Percentiles rank a stretch among this genome's conserved stretches.
phyloP scores from a whole-genome alignment of 129 eudicot species.

The Centaurea solstitialis region DNA sequence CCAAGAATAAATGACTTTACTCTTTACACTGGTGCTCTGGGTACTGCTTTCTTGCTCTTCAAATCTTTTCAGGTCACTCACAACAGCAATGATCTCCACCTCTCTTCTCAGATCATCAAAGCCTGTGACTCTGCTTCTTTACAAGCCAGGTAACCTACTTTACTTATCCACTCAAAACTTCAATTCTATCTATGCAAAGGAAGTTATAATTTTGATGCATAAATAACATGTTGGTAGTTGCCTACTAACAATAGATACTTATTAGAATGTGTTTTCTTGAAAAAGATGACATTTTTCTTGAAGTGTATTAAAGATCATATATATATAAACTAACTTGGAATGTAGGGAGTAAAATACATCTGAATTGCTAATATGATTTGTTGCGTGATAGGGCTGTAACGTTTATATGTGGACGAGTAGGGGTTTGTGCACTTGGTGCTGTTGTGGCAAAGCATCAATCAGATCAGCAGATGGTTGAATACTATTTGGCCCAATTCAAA shows the following conservation, averaged over 20 bases:
- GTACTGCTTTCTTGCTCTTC: constrained; percentile 23
- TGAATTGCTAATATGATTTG: too few species aligned
- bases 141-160: neutral
- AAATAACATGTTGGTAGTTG: neutral
- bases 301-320: too few species aligned
- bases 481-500: too few species aligned
- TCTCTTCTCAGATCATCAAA: constrained; percentile 12
- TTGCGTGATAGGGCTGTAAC: too few species aligned
- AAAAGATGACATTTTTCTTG: neutral
- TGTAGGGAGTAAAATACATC: too few species aligned
- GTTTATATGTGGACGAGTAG: too few species aligned
- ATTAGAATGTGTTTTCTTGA: neutral
- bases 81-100: constrained; percentile 19
- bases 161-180: neutral
- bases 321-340: too few species aligned
- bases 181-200: too few species aligned
- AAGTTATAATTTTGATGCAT: neutral
- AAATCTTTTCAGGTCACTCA: constrained; percentile 6
- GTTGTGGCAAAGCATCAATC: too few species aligned
- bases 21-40: constrained; percentile 9
- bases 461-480: too few species aligned
- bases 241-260: too few species aligned
- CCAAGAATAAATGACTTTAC: constrained; percentile 8
- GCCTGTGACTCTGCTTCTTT: constrained; percentile 24
- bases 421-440: too few species aligned